Evolutionary conservation across 371 early-diverging fungal species (phyloP).

Genomic region (Nosema granulosis): DNA sequence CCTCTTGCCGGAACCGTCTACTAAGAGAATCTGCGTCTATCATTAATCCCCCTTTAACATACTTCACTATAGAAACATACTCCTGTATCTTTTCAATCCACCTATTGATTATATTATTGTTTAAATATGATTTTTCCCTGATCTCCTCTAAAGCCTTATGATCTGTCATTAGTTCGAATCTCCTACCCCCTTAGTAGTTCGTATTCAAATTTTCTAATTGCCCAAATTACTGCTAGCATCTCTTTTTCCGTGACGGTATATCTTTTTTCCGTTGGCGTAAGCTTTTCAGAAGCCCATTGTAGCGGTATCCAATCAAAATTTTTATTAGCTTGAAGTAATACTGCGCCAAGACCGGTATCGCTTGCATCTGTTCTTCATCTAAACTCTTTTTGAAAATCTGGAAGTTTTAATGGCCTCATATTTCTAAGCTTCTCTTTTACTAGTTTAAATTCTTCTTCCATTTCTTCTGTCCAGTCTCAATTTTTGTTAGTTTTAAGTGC

Average conservation of each 20-base stretch:
- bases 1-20: slow-evolving; percentile 14
- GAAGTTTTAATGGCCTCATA: slow-evolving; percentile 10
- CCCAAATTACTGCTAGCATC: slow-evolving; percentile 35
- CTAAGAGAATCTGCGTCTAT: slow-evolving; percentile 44
- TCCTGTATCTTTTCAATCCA: slow-evolving; percentile 35
- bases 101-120: slow-evolving; percentile 36
- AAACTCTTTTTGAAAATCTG: slow-evolving; percentile 38
- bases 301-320: slow-evolving; percentile 4
- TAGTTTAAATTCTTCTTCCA: slow-evolving; percentile 4
- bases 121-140: slow-evolving; percentile 34
- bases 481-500: slow-evolving; percentile 9
- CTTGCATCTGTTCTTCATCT: slow-evolving; percentile 54
- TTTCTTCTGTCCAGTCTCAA: slow-evolving; percentile 9
- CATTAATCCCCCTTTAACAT: slow-evolving; percentile 29
- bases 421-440: slow-evolving; percentile 11
- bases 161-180: slow-evolving; percentile 52
- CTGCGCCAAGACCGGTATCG: slow-evolving; percentile 38
- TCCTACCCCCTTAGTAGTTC: slow-evolving; percentile 37
- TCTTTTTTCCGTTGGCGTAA: slow-evolving; percentile 36
- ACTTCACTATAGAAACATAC: slow-evolving; percentile 35
- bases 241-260: slow-evolving; percentile 50
- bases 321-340: slow-evolving; percentile 42
- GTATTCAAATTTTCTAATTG: slow-evolving; percentile 49
- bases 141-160: slow-evolving; percentile 54
- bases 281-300: slow-evolving; percentile 29